A percentile compares a stretch with the other conserved stretches of the same genome.
Evolutionary conservation across 1,284 basidiomycete genomes (phyloP).

Genomic region (Coniophora puteana): DNA sequence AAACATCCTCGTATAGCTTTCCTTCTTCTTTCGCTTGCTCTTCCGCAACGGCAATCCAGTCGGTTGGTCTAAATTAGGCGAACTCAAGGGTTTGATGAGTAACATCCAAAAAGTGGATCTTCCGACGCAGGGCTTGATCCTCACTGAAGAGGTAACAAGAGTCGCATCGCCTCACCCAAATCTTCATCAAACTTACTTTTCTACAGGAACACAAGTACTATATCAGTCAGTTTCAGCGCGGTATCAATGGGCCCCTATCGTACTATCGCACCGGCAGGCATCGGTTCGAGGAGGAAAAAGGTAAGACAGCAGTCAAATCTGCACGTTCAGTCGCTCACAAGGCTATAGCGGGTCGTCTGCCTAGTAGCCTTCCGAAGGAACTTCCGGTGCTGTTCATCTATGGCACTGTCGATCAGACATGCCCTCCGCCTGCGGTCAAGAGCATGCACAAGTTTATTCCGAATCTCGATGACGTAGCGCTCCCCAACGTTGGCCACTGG

Average conservation of each 20-base stretch:
- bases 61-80: conserved; percentile 1
- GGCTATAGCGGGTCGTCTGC: conserved; percentile 38
- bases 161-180: neutral
- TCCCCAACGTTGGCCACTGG: conserved; percentile 64
- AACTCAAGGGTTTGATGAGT: conserved; percentile 8
- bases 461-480: conserved; percentile 41
- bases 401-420: conserved; percentile 50
- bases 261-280: conserved; percentile 61
- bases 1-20: too few species aligned
- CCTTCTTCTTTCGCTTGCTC: conserved; percentile 13
- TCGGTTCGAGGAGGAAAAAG: conserved; percentile 61
- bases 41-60: conserved; percentile 5
- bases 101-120: conserved; percentile 7
- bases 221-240: conserved; percentile 37
- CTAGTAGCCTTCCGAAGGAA: conserved; percentile 35
- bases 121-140: conserved; percentile 11
- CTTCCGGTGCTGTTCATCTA: conserved; percentile 62
- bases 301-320: conserved; percentile 26
- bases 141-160: conserved; percentile 17
- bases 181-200: neutral
- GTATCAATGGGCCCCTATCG: conserved; percentile 66
- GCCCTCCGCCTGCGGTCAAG: conserved; percentile 30
- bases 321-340: too few species aligned
- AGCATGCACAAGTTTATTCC: conserved; percentile 46
- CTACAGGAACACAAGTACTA: conserved; percentile 53